phyloP scores from a whole-genome alignment of 768 basidiomycete genomes.

The Inosperma sp. region DNA sequence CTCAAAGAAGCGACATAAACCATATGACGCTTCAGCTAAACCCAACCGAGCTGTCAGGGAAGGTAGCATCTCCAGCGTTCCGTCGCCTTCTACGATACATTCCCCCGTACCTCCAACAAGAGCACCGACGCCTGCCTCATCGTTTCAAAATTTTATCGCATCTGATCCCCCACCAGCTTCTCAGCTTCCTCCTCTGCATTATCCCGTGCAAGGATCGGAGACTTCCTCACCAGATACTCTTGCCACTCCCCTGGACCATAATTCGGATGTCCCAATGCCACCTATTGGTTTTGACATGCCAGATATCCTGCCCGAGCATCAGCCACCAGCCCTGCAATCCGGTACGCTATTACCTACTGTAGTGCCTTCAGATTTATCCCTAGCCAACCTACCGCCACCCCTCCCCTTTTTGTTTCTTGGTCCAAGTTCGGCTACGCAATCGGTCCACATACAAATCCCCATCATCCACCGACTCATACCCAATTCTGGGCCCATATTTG shows the following conservation, averaged over 20 bases:
- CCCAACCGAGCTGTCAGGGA: constrained; percentile 45
- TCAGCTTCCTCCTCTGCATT: constrained; percentile 33
- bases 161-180: constrained; percentile 25
- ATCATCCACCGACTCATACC: constrained; percentile 85
- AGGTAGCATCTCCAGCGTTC: constrained; percentile 48
- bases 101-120: constrained; percentile 41
- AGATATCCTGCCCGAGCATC: constrained; percentile 10
- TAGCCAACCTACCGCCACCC: constrained; percentile 27
- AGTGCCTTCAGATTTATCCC: constrained; percentile 9
- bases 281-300: constrained; percentile 23
- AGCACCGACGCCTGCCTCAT: constrained; percentile 42
- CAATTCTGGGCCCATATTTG: constrained; percentile 78
- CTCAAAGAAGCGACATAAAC: constrained; percentile 63
- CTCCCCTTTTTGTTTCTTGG: constrained; percentile 64
- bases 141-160: constrained; percentile 27
- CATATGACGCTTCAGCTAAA: constrained; percentile 55
- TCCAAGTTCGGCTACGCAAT: constrained; percentile 42
- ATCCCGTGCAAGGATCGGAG: constrained; percentile 40
- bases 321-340: constrained; percentile 11
- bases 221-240: constrained; percentile 45
- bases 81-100: constrained; percentile 45
- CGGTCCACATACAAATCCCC: constrained; percentile 51
- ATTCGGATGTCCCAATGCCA: constrained; percentile 38
- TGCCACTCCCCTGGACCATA: constrained; percentile 41
- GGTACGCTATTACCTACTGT: neutral